Evolutionary conservation across 1,284 basidiomycete species (phyloP).

Genomic region (Moniliella sp.): DNA sequence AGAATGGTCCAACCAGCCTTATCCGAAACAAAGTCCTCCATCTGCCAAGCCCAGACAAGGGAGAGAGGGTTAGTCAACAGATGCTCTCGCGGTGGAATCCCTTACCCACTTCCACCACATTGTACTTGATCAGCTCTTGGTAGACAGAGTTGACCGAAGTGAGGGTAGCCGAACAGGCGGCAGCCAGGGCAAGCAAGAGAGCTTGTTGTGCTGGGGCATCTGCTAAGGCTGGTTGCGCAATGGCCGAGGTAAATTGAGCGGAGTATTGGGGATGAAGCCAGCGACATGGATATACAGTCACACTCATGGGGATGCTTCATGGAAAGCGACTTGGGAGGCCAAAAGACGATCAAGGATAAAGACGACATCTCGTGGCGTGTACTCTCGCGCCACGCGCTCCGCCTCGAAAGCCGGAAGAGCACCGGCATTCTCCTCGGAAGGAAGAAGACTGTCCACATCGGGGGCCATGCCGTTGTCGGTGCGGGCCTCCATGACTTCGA

Average conservation of each 20-base stretch:
- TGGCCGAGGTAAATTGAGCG: constrained; percentile 24
- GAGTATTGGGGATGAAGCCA: constrained; percentile 58
- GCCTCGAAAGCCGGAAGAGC: constrained; percentile 43
- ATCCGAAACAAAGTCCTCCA: constrained; percentile 68
- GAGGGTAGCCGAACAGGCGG: constrained; percentile 50
- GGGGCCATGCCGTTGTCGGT: constrained; percentile 60
- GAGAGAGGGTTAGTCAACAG: background rate
- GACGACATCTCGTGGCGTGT: constrained; percentile 55
- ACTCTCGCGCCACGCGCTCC: constrained; percentile 38
- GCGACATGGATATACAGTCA: constrained; percentile 61
- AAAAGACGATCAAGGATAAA: constrained; percentile 65
- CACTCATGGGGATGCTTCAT: constrained; percentile 56
- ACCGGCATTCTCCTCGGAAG: constrained; percentile 35
- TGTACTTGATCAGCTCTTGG: constrained; percentile 52
- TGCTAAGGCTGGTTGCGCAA: constrained; percentile 7
- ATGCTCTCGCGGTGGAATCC: constrained; percentile 28
- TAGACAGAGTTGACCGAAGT: constrained; percentile 66
- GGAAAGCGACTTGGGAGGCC: constrained; percentile 73
- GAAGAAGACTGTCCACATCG: constrained; percentile 17
- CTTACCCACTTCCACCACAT: too few species aligned
- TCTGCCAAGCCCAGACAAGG: constrained; percentile 35
- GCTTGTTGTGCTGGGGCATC: constrained; percentile 38
- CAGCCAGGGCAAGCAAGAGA: constrained; percentile 48
- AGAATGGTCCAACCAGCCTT: constrained; percentile 60
- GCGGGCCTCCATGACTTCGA: constrained; percentile 66